Conservation (phyloP, 2,329 filamentous ascomycete genomes). For the Fusarium denticulatum region DNA sequence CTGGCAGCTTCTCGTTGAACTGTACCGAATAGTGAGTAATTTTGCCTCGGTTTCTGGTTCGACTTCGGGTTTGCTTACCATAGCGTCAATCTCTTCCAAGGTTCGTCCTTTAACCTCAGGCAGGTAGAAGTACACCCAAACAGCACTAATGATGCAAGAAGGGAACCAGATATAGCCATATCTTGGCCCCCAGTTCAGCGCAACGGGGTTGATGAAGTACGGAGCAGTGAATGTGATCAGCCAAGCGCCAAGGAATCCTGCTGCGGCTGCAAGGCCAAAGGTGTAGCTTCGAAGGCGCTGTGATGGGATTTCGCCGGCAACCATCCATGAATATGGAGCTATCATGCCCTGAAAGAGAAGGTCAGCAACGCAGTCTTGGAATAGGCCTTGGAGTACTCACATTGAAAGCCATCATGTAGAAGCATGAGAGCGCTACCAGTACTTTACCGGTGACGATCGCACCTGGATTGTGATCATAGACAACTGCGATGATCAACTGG, state of each 20-base stretch:
- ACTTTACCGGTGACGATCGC: constrained; percentile 25
- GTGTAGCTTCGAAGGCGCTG: constrained; percentile 40
- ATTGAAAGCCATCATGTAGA: constrained; percentile 39
- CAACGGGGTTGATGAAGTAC: constrained; percentile 38
- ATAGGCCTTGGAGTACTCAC: background rate
- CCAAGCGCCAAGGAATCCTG: constrained; percentile 36
- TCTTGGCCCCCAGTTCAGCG: constrained; percentile 38
- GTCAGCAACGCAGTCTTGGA: background rate
- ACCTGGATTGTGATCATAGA: constrained; percentile 32
- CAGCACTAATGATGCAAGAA: constrained; percentile 29
- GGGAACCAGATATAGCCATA: constrained; percentile 41
- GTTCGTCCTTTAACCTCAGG: constrained; percentile 38
- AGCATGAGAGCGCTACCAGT: constrained; percentile 34
- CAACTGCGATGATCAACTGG: constrained; percentile 34
- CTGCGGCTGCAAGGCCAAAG: constrained; percentile 32
- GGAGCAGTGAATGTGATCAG: constrained; percentile 39
- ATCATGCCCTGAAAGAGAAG: constrained; percentile 27
- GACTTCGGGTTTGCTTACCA: constrained; percentile 7
- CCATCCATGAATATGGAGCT: constrained; percentile 38
- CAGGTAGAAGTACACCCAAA: constrained; percentile 35
- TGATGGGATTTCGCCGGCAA: constrained; percentile 36
- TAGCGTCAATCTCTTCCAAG: constrained; percentile 34
- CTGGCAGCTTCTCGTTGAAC: constrained; percentile 30
- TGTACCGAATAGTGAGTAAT: background rate
- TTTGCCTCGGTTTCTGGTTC: accelerated